A percentile compares a stretch with the other conserved stretches of the same genome.
Evolutionary conservation across 495 filamentous ascomycete genomes (phyloP).

Genomic region (Podospora fimiseda): DNA sequence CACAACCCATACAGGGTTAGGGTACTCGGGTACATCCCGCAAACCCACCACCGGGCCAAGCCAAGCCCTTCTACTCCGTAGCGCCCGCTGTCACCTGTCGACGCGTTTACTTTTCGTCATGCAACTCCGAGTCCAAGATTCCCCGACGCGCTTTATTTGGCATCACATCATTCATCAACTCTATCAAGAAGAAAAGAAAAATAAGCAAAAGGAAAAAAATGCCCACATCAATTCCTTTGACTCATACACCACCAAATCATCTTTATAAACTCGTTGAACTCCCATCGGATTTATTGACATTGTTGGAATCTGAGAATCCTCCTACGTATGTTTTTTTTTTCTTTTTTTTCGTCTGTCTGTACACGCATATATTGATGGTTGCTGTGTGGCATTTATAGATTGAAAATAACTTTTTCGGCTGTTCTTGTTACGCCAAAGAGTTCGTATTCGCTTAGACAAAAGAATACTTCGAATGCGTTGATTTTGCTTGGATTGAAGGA

Average conservation of each 20-base stretch:
- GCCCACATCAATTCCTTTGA: constrained; percentile 56
- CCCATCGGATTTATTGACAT: constrained; percentile 61
- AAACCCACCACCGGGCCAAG: background rate
- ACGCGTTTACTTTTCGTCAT: background rate
- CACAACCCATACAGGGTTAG: no score
- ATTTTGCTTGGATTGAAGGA: constrained; percentile 49
- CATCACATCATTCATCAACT: no score
- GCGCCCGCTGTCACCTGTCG: background rate
- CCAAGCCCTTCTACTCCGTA: background rate
- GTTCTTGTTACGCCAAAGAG: constrained; percentile 19
- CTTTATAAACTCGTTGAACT: constrained; percentile 77
- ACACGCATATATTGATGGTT: no score
- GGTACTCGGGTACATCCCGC: background rate
- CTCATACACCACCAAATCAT: constrained; percentile 52
- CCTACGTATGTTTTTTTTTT: constrained; percentile 45
- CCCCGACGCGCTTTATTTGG: no score
- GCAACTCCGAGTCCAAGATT: no score
- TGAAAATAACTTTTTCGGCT: background rate
- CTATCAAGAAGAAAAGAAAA: background rate
- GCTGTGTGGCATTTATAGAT: no score
- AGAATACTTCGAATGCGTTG: constrained; percentile 84
- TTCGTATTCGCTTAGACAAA: constrained; percentile 78
- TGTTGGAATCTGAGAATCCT: constrained; percentile 55
- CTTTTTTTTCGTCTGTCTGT: background rate
- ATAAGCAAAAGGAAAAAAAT: constrained; percentile 57